Evolutionary conservation across 1,284 basidiomycete species (phyloP).

Genomic region (Exsudoporus floridanus): DNA sequence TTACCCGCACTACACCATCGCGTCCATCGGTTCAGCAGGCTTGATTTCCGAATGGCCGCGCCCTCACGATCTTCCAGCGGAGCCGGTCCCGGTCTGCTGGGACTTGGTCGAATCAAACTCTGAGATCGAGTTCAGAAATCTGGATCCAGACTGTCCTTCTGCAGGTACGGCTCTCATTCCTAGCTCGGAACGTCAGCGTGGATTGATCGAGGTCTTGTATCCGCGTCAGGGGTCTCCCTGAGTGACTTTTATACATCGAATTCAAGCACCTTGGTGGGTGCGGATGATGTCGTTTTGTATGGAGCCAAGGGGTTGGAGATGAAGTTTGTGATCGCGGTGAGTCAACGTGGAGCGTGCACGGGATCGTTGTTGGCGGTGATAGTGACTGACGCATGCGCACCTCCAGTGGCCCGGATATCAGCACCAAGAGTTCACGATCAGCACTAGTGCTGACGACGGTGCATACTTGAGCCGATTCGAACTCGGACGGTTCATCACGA

Average conservation of each 20-base stretch:
- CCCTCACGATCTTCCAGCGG: background rate
- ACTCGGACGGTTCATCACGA: constrained; percentile 5
- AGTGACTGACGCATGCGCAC: background rate
- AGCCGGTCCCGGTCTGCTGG: background rate
- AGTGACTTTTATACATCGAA: rapidly evolving
- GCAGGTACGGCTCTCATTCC: background rate
- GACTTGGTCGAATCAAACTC: too few species aligned
- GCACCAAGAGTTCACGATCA: background rate
- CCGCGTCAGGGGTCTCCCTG: background rate
- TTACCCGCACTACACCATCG: background rate
- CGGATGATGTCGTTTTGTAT: background rate
- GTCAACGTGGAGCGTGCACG: background rate
- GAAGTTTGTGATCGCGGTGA: constrained; percentile 8
- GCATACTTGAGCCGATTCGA: constrained; percentile 3
- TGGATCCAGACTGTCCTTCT: background rate
- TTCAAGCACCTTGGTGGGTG: background rate
- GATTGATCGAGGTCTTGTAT: background rate
- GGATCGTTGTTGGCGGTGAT: background rate
- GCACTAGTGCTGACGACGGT: background rate
- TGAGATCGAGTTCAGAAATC: constrained; percentile 5
- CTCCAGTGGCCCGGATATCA: constrained; percentile 23
- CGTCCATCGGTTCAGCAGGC: background rate
- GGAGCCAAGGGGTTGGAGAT: background rate
- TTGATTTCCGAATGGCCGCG: background rate
- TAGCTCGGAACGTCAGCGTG: background rate